These are phyloP conservation scores for Cercospora beticola DNA, from an alignment of 2,329 filamentous ascomycete species.

Conservation along the genomic window DNA sequence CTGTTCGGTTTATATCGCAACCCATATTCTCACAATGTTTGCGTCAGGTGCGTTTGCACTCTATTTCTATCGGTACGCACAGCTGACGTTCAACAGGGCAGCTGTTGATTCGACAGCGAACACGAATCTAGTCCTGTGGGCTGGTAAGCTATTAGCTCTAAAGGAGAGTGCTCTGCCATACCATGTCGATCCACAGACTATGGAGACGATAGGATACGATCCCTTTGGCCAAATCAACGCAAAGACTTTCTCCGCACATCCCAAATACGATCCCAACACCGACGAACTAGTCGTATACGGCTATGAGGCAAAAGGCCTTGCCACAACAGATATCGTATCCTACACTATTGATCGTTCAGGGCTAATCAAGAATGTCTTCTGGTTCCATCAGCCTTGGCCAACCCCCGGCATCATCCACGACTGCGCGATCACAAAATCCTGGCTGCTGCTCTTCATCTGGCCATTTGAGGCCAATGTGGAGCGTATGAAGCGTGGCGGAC, in stretches of 20 bases:
- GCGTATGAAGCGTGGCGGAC: slow-evolving; percentile 41
- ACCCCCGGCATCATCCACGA: slow-evolving; percentile 42
- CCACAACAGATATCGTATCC: slow-evolving; percentile 41
- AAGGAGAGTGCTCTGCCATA: slow-evolving; percentile 51
- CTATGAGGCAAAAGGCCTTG: slow-evolving; percentile 43
- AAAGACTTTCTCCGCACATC: slow-evolving; percentile 48
- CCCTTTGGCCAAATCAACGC: slow-evolving; percentile 43
- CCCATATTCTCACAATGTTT: slow-evolving; percentile 51
- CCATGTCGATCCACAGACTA: slow-evolving; percentile 42
- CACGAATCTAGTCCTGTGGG: slow-evolving; percentile 61
- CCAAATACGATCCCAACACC: slow-evolving; percentile 46
- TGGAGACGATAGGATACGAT: slow-evolving; percentile 43
- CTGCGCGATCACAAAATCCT: slow-evolving; percentile 43
- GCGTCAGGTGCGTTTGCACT: slow-evolving; percentile 7
- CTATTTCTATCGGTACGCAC: background rate
- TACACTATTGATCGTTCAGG: slow-evolving; percentile 44
- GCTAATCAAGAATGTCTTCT: slow-evolving; percentile 42
- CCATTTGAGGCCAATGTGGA: slow-evolving; percentile 41
- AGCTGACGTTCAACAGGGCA: slow-evolving; percentile 4
- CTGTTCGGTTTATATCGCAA: slow-evolving; percentile 60
- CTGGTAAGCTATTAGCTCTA: slow-evolving; percentile 54
- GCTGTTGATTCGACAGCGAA: slow-evolving; percentile 57
- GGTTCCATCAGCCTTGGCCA: slow-evolving; percentile 39
- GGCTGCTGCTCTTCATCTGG: slow-evolving; percentile 41
- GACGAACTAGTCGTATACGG: slow-evolving; percentile 46